phyloP scores from a whole-genome alignment of 1,284 basidiomycete genomes.

The Malassezia obtusa region DNA sequence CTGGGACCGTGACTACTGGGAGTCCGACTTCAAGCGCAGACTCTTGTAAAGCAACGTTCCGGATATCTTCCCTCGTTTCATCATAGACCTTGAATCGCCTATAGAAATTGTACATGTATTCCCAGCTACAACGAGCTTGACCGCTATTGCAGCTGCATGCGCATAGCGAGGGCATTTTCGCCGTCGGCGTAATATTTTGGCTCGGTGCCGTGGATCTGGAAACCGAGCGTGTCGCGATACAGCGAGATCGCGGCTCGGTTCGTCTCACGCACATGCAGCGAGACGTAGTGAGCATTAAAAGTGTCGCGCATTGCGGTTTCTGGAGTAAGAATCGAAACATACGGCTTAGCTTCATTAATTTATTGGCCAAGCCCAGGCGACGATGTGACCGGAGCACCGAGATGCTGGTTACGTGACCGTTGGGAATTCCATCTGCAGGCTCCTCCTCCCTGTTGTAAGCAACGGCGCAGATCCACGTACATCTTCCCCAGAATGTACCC shows the following conservation, averaged over 20 bases:
- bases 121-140: neutral
- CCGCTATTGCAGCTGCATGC: slow-evolving; percentile 27
- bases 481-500: slow-evolving; percentile 92
- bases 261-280: slow-evolving; percentile 44
- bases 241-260: slow-evolving; percentile 46
- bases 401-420: slow-evolving; percentile 48
- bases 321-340: slow-evolving; percentile 19
- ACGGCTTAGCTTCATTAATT: slow-evolving; percentile 47
- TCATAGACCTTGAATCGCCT: neutral
- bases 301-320: slow-evolving; percentile 46
- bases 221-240: slow-evolving; percentile 44
- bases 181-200: slow-evolving; percentile 47
- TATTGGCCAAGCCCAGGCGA: slow-evolving; percentile 42
- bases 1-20: slow-evolving; percentile 19
- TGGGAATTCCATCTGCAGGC: slow-evolving; percentile 43
- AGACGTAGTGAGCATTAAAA: slow-evolving; percentile 41
- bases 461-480: slow-evolving; percentile 43
- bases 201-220: slow-evolving; percentile 41
- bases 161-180: slow-evolving; percentile 44
- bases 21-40: slow-evolving; percentile 13
- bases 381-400: slow-evolving; percentile 42
- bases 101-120: slow-evolving; percentile 1
- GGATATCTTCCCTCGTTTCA: neutral
- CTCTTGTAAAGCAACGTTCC: slow-evolving; percentile 1
- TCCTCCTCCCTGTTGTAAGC: slow-evolving; percentile 35